A percentile compares a stretch with the other conserved stretches of the same genome.
phyloP scores from a whole-genome alignment of 805 yeast species.

The Metschnikowia dekortorum region DNA sequence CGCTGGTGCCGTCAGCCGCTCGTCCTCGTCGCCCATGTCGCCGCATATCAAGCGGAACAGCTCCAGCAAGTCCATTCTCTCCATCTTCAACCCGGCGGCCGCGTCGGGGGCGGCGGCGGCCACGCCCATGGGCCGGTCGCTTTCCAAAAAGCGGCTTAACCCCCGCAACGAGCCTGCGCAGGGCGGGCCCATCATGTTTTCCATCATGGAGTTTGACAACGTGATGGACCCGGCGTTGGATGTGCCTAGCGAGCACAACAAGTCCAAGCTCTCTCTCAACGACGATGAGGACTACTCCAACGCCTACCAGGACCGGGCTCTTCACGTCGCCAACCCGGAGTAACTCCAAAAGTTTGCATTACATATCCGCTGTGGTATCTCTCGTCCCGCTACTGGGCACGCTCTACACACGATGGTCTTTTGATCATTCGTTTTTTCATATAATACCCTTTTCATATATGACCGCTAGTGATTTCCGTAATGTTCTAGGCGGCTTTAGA shows the following conservation, averaged over 20 bases:
- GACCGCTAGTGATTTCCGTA: no score
- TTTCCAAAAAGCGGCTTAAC: conserved; percentile 28
- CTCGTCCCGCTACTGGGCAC: no score
- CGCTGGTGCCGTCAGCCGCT: conserved; percentile 1
- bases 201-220: conserved; percentile 23
- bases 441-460: no score
- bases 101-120: conserved; percentile 9
- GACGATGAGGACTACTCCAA: conserved; percentile 19
- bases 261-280: conserved; percentile 14
- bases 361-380: not conserved
- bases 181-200: conserved; percentile 26
- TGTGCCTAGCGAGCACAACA: conserved; percentile 13
- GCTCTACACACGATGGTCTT: no score
- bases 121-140: conserved; percentile 24
- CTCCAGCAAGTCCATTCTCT: conserved; percentile 32
- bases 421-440: no score
- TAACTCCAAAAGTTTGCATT: not conserved
- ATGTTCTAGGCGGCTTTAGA: no score
- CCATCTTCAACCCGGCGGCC: conserved; percentile 18
- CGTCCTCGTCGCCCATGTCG: conserved; percentile 5
- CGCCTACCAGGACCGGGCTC: conserved; percentile 9
- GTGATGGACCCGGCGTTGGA: conserved; percentile 14
- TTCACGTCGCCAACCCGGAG: conserved; percentile 19
- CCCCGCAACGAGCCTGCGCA: conserved; percentile 15
- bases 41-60: conserved; percentile 27